Evolutionary conservation across 768 basidiomycete species (phyloP).

Genomic region (Tylopilus cervinicoccineus): DNA sequence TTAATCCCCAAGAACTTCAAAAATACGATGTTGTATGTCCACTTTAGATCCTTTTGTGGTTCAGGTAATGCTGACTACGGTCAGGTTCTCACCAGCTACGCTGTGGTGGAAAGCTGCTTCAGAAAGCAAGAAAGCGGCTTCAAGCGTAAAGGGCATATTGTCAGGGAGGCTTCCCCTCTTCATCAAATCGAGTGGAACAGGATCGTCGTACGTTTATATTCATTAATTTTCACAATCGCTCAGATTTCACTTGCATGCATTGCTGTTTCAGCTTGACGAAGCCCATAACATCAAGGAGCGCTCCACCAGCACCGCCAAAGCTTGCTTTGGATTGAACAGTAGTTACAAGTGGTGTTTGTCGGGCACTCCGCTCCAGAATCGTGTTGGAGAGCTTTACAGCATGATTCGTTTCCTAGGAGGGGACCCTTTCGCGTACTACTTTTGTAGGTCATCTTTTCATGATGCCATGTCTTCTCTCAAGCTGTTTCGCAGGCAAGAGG

Average conservation of each 20-base stretch:
- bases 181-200: slow-evolving; percentile 86
- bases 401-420: slow-evolving; percentile 90
- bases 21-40: slow-evolving; percentile 80
- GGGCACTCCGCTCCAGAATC: slow-evolving; percentile 94
- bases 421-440: slow-evolving; percentile 89
- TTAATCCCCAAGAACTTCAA: slow-evolving; percentile 61
- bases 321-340: slow-evolving; percentile 84
- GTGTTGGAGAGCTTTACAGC: slow-evolving; percentile 98
- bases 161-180: slow-evolving; percentile 85
- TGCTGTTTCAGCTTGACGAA: slow-evolving; percentile 70
- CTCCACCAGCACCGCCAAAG: slow-evolving; percentile 91
- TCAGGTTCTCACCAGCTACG: slow-evolving; percentile 81
- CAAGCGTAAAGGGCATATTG: slow-evolving; percentile 74
- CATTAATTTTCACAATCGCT: neutral
- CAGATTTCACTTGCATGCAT: neutral
- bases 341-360: slow-evolving; percentile 93
- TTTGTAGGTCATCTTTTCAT: slow-evolving; percentile 51
- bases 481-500: slow-evolving; percentile 56
- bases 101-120: slow-evolving; percentile 88
- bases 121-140: slow-evolving; percentile 92
- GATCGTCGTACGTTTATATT: slow-evolving; percentile 51
- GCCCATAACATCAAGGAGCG: slow-evolving; percentile 99
- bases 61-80: slow-evolving; percentile 2
- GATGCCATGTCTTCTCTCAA: neutral
- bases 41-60: neutral